phyloP scores from a whole-genome alignment of 257 asterid genomes.

The Linderniella brevidens region DNA sequence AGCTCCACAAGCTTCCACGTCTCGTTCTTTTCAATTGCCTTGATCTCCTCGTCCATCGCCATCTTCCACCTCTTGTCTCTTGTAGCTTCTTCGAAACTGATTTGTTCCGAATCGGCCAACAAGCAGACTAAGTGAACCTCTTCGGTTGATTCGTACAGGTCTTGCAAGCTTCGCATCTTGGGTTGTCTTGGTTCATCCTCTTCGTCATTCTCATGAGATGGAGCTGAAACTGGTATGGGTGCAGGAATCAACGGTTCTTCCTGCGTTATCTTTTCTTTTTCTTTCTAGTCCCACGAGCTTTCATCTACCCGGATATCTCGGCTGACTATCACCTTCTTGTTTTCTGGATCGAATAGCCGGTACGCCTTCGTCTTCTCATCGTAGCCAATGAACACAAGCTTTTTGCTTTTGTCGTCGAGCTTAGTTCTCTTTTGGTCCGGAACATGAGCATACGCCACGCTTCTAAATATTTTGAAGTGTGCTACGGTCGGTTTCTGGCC shows the following conservation, averaged over 20 bases:
- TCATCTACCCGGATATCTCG: no score
- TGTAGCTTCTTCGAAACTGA: background rate
- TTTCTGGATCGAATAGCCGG: no score
- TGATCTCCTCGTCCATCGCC: background rate
- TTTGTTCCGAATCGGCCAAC: background rate
- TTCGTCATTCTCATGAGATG: background rate
- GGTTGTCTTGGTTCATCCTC: slow-evolving; percentile 1
- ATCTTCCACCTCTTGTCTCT: background rate
- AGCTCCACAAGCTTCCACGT: background rate
- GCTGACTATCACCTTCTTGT: background rate
- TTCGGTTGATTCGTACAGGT: background rate
- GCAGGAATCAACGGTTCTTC: no score
- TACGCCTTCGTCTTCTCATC: no score
- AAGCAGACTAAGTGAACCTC: background rate
- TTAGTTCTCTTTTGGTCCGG: background rate
- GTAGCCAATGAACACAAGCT: no score
- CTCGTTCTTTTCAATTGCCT: background rate
- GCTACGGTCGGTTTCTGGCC: background rate
- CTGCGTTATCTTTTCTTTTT: background rate
- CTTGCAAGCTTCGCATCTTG: background rate
- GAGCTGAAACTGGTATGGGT: no score
- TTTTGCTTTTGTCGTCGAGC: no score
- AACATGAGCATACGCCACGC: background rate
- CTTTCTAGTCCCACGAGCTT: background rate
- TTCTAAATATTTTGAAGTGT: background rate